These are phyloP conservation scores for Kuraishia floccosa DNA, from an alignment of 805 yeast species.

Conservation along the genomic window DNA sequence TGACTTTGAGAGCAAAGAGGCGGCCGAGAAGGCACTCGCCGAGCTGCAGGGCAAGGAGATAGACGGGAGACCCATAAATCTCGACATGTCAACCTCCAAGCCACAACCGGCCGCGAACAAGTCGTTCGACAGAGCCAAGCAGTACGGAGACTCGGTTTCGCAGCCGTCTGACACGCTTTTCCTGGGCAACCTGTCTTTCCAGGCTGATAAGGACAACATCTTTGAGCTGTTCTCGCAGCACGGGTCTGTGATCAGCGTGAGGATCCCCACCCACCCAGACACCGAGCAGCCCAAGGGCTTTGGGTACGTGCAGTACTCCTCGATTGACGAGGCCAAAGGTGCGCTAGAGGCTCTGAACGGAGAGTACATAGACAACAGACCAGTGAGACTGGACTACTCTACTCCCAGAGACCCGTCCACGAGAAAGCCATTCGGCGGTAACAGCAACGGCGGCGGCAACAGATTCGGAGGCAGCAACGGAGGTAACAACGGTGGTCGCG, in stretches of 20 bases:
- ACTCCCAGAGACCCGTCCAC: conserved; percentile 66
- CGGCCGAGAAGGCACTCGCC: conserved; percentile 78
- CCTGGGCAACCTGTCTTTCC: conserved; percentile 92
- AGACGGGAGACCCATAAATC: conserved; percentile 93
- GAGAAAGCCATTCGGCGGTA: too few relatives aligned
- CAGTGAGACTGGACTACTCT: conserved; percentile 90
- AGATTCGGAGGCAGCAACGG: conserved; percentile 28
- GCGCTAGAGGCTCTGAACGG: conserved; percentile 87
- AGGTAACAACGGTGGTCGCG: conserved; percentile 22
- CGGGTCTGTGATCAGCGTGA: conserved; percentile 79
- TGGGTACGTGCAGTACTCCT: conserved; percentile 89
- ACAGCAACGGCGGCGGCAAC: conserved; percentile 16
- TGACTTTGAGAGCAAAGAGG: conserved; percentile 69
- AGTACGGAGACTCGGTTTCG: conserved; percentile 84
- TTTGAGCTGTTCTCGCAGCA: conserved; percentile 61
- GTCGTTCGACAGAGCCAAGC: conserved; percentile 68
- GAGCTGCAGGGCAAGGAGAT: conserved; percentile 89
- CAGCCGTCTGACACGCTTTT: conserved; percentile 93
- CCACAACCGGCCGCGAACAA: conserved; percentile 47
- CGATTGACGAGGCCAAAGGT: conserved; percentile 80
- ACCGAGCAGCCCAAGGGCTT: conserved; percentile 98
- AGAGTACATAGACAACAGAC: conserved; percentile 79
- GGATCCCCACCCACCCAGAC: conserved; percentile 97
- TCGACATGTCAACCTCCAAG: conserved; percentile 82
- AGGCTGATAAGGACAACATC: conserved; percentile 71